A percentile compares a stretch with the other conserved stretches of the same genome.
Evolutionary conservation across 2,329 filamentous ascomycete genomes (phyloP).

Genomic region (Teratosphaeria nubilosa): DNA sequence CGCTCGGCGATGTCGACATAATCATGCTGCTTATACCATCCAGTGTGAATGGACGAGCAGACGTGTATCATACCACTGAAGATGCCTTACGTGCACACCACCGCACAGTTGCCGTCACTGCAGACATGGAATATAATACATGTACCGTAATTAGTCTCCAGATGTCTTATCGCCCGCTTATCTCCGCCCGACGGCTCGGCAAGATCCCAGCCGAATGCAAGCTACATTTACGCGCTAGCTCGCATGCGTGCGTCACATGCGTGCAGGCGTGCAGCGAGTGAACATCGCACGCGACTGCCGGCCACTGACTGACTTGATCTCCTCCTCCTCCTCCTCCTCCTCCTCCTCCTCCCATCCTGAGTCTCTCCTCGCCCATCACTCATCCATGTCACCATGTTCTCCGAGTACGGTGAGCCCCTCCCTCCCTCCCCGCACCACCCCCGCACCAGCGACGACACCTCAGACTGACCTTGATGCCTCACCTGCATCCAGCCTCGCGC

Average conservation of each 20-base stretch:
- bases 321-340: too few species aligned
- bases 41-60: too few species aligned
- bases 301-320: not conserved
- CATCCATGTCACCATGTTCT: slow-evolving; percentile 53
- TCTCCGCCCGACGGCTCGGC: not conserved
- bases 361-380: not conserved
- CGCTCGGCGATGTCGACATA: too few species aligned
- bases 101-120: too few species aligned
- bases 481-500: slow-evolving; percentile 55
- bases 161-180: not conserved
- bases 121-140: too few species aligned
- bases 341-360: not conserved
- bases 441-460: slow-evolving; percentile 32
- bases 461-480: slow-evolving; percentile 53
- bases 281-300: not conserved
- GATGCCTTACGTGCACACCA: too few species aligned
- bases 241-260: not conserved
- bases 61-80: too few species aligned
- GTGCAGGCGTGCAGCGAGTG: not conserved
- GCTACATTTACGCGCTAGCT: not conserved
- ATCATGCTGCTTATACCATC: not conserved
- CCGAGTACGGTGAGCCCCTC: slow-evolving; percentile 61
- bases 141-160: too few species aligned
- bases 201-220: too few species aligned
- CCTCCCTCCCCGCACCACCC: slow-evolving; percentile 15